Evolutionary conservation across 352 stramenopile species (phyloP).

Genomic region (Pythium apleroticum): DNA sequence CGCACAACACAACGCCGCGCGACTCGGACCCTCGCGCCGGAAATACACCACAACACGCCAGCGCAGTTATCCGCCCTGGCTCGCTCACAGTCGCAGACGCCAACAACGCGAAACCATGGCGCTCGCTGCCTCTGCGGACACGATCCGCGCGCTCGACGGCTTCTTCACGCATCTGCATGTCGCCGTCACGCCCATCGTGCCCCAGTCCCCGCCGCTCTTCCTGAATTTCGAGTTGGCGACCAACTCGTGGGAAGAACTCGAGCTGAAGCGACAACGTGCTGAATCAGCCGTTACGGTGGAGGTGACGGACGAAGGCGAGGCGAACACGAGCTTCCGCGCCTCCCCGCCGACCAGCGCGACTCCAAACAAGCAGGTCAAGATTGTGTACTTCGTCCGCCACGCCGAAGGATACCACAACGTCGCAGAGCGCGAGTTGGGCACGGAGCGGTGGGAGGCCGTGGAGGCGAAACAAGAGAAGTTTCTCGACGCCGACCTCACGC

Average conservation of each 20-base stretch:
- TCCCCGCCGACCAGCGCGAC: neutral
- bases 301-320: constrained; percentile 23
- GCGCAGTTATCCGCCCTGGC: neutral
- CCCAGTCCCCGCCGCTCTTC: constrained; percentile 19
- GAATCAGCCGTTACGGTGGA: constrained; percentile 24
- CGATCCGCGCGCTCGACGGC: constrained; percentile 29
- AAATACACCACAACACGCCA: neutral
- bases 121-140: constrained; percentile 19
- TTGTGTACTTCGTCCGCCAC: constrained; percentile 78
- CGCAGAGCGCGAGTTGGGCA: constrained; percentile 49
- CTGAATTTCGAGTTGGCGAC: constrained; percentile 29
- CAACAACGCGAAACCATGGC: constrained; percentile 16
- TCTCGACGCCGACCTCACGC: constrained; percentile 66
- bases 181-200: neutral
- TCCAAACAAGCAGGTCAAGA: constrained; percentile 44
- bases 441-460: constrained; percentile 56
- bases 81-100: neutral
- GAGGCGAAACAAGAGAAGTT: constrained; percentile 56
- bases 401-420: constrained; percentile 75
- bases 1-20: neutral
- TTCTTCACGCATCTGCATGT: constrained; percentile 24
- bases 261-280: constrained; percentile 24
- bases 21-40: neutral
- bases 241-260: constrained; percentile 33
- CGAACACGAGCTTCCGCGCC: constrained; percentile 10